phyloP scores from a whole-genome alignment of 1,284 basidiomycete genomes.

The Trametes pubescens region DNA sequence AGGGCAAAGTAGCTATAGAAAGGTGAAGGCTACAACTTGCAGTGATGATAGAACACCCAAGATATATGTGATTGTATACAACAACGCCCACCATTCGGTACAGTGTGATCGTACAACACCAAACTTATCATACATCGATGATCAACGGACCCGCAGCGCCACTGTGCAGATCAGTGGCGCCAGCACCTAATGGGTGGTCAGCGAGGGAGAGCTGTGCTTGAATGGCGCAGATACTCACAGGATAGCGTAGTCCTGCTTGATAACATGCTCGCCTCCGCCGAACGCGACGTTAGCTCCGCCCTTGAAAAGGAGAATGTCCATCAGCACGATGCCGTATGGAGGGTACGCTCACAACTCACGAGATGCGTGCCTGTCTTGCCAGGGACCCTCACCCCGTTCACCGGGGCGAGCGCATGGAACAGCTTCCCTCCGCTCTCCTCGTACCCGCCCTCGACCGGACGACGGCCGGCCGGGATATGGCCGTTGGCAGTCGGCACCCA shows the following conservation, averaged over 20 bases:
- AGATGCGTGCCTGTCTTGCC: conserved; percentile 79
- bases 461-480: conserved; percentile 57
- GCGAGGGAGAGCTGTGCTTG: no score
- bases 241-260: conserved; percentile 26
- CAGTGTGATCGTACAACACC: conserved; percentile 2
- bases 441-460: conserved; percentile 52
- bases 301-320: conserved; percentile 41
- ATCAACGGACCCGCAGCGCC: background rate
- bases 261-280: conserved; percentile 26
- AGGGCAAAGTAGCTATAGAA: no score
- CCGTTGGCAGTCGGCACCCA: conserved; percentile 69
- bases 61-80: background rate
- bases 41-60: background rate
- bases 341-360: conserved; percentile 45
- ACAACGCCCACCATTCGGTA: background rate
- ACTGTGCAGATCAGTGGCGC: conserved; percentile 27
- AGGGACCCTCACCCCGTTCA: conserved; percentile 65
- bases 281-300: conserved; percentile 47
- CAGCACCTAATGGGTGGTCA: conserved; percentile 38
- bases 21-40: no score
- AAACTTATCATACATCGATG: background rate
- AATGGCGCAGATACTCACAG: conserved; percentile 18
- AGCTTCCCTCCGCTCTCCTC: conserved; percentile 49
- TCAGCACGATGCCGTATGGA: conserved; percentile 30
- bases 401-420: conserved; percentile 47